phyloP scores from a whole-genome alignment of 2,329 filamentous ascomycete species.

The Ceratocystis cacaofunesta region DNA sequence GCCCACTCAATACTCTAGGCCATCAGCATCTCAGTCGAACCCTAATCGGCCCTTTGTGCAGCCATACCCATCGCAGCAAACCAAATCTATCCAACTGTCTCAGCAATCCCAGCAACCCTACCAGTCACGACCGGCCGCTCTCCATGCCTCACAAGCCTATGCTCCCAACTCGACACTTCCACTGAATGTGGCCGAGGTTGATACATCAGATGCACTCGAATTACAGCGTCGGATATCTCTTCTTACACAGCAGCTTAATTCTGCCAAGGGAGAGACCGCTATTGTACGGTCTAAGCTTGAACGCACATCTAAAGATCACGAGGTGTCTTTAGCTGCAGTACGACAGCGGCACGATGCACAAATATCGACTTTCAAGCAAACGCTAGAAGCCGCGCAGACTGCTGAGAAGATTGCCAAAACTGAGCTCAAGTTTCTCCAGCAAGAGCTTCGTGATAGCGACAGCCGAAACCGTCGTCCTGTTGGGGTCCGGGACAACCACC shows the following conservation, averaged over 20 bases:
- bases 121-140: neutral
- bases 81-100: neutral
- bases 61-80: neutral
- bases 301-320: constrained; percentile 45
- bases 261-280: constrained; percentile 55
- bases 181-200: neutral
- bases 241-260: constrained; percentile 32
- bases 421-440: constrained; percentile 56
- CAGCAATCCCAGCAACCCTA: neutral
- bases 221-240: neutral
- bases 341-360: constrained; percentile 47
- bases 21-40: neutral
- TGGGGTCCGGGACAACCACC: constrained; percentile 26
- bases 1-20: neutral
- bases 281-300: constrained; percentile 60
- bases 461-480: constrained; percentile 18
- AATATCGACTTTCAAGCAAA: constrained; percentile 34
- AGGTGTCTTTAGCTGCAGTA: constrained; percentile 48
- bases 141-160: neutral
- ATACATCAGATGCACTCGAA: neutral
- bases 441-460: constrained; percentile 49
- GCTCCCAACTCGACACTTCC: neutral
- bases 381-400: constrained; percentile 38
- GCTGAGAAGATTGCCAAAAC: constrained; percentile 40
- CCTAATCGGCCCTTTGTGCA: constrained; percentile 8